Evolutionary conservation across 169 alveolate species (phyloP).

Genomic region (Plasmodium coatneyi): DNA sequence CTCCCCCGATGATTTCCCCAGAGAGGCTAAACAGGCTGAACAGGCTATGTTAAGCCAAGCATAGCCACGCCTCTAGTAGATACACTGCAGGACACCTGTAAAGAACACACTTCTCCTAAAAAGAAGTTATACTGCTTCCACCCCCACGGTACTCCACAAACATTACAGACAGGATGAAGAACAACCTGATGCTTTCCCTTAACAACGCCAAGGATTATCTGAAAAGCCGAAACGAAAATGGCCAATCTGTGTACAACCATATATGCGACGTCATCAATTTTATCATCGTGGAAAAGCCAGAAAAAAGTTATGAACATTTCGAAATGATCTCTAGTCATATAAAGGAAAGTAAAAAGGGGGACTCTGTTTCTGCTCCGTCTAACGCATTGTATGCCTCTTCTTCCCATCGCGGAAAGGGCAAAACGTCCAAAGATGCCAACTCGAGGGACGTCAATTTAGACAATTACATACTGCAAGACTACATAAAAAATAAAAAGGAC

Average conservation of each 20-base stretch:
- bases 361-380: not conserved
- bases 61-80: not conserved
- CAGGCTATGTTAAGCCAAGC: not conserved
- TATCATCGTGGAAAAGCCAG: conserved; percentile 61
- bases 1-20: not conserved
- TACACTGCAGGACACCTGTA: not conserved
- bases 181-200: conserved; percentile 26
- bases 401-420: not conserved
- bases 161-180: conserved; percentile 14
- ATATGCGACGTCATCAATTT: conserved; percentile 46
- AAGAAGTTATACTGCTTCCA: not conserved
- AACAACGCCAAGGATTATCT: conserved; percentile 68
- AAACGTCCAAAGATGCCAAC: not conserved
- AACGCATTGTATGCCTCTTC: not conserved
- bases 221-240: conserved; percentile 41
- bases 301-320: conserved; percentile 45
- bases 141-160: not conserved
- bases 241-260: conserved; percentile 48
- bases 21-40: not conserved
- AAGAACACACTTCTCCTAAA: not conserved
- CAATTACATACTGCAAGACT: conserved; percentile 13
- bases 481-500: conserved; percentile 46
- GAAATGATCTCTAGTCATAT: conserved; percentile 62
- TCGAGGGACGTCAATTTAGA: conserved; percentile 16
- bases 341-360: conserved; percentile 45